Evolutionary conservation across 176 grass and related monocot species (phyloP).

Genomic region (Zea mays): DNA sequence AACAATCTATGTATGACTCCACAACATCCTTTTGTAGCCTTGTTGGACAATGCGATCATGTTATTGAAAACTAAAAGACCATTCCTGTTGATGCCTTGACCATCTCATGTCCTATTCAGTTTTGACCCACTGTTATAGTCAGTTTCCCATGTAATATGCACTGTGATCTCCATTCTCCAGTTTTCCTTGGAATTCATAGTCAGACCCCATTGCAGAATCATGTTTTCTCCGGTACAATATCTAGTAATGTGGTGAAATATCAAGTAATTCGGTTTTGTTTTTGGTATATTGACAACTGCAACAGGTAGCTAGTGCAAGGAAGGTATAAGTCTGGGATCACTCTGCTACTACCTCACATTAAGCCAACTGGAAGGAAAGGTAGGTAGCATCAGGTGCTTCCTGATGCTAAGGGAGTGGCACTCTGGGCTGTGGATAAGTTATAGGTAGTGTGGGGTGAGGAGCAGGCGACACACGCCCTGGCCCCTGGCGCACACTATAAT

Average conservation of each 20-base stretch:
- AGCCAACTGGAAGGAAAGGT: not conserved
- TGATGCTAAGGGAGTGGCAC: not conserved
- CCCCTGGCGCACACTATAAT: not conserved
- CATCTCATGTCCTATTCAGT: not conserved
- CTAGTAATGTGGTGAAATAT: not conserved
- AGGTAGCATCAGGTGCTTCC: too few species aligned
- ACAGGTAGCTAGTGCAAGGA: not conserved
- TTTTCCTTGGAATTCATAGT: not conserved
- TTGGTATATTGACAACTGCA: not conserved
- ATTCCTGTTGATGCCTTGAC: not conserved
- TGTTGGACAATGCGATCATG: not conserved
- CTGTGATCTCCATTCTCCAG: not conserved
- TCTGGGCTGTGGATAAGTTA: not conserved
- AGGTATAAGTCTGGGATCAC: not conserved
- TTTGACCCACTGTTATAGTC: not conserved
- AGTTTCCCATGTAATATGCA: not conserved
- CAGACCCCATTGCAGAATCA: not conserved
- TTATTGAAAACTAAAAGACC: not conserved
- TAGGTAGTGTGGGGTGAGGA: not conserved
- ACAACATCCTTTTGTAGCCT: not conserved
- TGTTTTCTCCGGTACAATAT: not conserved
- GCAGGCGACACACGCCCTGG: too few species aligned
- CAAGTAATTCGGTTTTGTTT: not conserved
- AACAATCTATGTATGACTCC: not conserved
- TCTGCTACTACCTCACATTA: constrained; percentile 1